Conservation (phyloP, 345 rosid genomes). For the Noccaea caerulescens region DNA sequence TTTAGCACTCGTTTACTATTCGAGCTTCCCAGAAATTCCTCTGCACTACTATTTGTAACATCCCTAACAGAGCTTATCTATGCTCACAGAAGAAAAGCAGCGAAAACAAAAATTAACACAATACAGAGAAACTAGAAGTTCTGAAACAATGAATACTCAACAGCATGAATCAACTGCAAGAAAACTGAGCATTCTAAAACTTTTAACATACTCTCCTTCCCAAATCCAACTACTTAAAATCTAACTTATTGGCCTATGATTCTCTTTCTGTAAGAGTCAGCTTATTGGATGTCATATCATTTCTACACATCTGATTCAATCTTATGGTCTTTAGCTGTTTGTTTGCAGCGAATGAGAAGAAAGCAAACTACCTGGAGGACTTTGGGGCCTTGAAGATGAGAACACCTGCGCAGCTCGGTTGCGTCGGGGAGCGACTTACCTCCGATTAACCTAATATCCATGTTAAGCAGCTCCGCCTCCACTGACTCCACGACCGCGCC, state of each 20-base stretch:
- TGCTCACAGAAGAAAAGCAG: slow-evolving; percentile 14
- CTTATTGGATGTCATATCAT: not conserved
- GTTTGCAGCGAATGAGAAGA: slow-evolving; percentile 6
- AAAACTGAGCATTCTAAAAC: slow-evolving; percentile 6
- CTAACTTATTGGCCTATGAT: not conserved
- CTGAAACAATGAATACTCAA: not conserved
- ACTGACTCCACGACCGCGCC: slow-evolving; percentile 55
- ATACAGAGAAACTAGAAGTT: not conserved
- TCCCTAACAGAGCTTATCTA: slow-evolving; percentile 77
- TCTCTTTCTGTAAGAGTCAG: not conserved
- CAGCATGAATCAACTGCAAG: slow-evolving; percentile 15
- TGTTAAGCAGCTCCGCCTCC: slow-evolving; percentile 76
- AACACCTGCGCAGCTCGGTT: slow-evolving; percentile 50
- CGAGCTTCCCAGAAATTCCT: slow-evolving; percentile 56
- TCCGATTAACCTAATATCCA: slow-evolving; percentile 70
- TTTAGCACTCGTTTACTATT: slow-evolving; percentile 61
- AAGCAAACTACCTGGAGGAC: slow-evolving; percentile 65
- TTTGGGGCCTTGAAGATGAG: slow-evolving; percentile 73
- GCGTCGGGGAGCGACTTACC: slow-evolving; percentile 66
- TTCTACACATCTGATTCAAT: not conserved
- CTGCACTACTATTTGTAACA: slow-evolving; percentile 67
- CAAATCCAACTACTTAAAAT: not conserved
- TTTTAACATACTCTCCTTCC: not conserved
- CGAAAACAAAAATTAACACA: slow-evolving; percentile 3
- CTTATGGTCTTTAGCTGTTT: not conserved